Evolutionary conservation across 2,329 filamentous ascomycete genomes (phyloP).

Genomic region (Elsinoe fawcettii): DNA sequence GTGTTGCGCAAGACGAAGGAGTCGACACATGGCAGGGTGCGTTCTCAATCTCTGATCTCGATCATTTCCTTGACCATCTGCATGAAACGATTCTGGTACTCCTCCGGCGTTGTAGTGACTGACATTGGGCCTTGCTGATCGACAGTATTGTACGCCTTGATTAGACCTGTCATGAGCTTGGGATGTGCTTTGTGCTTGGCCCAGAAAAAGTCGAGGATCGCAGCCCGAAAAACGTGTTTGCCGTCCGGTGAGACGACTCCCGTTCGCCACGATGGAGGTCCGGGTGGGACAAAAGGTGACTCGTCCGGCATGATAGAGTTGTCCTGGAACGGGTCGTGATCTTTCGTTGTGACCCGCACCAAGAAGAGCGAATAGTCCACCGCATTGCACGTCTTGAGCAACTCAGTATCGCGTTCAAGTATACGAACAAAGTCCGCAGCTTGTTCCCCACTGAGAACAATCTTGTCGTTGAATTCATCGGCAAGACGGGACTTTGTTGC

Average conservation of each 20-base stretch:
- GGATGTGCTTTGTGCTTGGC: slow-evolving; percentile 63
- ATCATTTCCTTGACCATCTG: slow-evolving; percentile 44
- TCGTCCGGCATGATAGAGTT: slow-evolving; percentile 30
- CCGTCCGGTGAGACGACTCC: slow-evolving; percentile 56
- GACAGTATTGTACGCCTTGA: slow-evolving; percentile 49
- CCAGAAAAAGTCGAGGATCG: slow-evolving; percentile 72
- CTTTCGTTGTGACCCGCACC: slow-evolving; percentile 45
- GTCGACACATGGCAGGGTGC: not conserved
- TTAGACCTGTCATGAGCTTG: slow-evolving; percentile 56
- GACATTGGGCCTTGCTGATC: slow-evolving; percentile 63
- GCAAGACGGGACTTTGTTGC: slow-evolving; percentile 58
- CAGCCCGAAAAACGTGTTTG: slow-evolving; percentile 59
- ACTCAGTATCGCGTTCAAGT: slow-evolving; percentile 54
- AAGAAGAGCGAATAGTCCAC: slow-evolving; percentile 72
- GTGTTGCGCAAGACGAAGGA: not conserved
- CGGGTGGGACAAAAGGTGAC: slow-evolving; percentile 28
- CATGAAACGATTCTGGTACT: slow-evolving; percentile 56
- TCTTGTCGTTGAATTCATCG: slow-evolving; percentile 60
- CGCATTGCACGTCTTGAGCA: slow-evolving; percentile 55
- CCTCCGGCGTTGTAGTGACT: slow-evolving; percentile 60
- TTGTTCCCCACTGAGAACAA: slow-evolving; percentile 49
- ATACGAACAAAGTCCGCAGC: slow-evolving; percentile 49
- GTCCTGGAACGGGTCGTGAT: slow-evolving; percentile 17
- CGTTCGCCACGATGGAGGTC: slow-evolving; percentile 47
- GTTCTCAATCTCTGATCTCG: slow-evolving; percentile 23